Evolutionary conservation across 495 filamentous ascomycete species (phyloP).

Genomic region (Tricharina praecox): DNA sequence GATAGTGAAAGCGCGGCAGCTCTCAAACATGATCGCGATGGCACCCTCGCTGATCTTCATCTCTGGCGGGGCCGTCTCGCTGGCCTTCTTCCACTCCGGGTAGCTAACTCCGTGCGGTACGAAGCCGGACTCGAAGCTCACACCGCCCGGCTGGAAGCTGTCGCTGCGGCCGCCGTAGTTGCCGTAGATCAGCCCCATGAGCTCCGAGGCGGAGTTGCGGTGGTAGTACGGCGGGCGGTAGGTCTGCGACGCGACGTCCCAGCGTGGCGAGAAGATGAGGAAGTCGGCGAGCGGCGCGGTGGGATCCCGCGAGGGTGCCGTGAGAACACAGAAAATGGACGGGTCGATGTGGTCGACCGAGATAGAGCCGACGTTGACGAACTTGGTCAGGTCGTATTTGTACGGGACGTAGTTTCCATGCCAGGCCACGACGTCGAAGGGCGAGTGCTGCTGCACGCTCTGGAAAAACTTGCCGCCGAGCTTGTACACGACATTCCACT

Average conservation of each 20-base stretch:
- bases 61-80: slow-evolving; percentile 33
- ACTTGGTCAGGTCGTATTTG: slow-evolving; percentile 70
- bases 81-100: slow-evolving; percentile 46
- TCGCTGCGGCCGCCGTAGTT: slow-evolving; percentile 34
- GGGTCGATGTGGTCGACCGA: slow-evolving; percentile 66
- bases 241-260: slow-evolving; percentile 57
- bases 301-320: slow-evolving; percentile 39
- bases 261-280: slow-evolving; percentile 64
- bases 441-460: slow-evolving; percentile 52
- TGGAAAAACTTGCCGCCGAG: slow-evolving; percentile 63
- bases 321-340: slow-evolving; percentile 62
- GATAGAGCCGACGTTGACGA: slow-evolving; percentile 55
- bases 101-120: slow-evolving; percentile 42
- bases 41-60: slow-evolving; percentile 37
- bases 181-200: slow-evolving; percentile 57
- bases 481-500: slow-evolving; percentile 53
- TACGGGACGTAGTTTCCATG: slow-evolving; percentile 62
- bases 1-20: slow-evolving; percentile 34
- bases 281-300: slow-evolving; percentile 64
- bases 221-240: slow-evolving; percentile 73
- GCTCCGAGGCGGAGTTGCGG: slow-evolving; percentile 66
- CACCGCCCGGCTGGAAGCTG: slow-evolving; percentile 41
- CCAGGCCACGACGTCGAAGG: slow-evolving; percentile 71
- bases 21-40: slow-evolving; percentile 49
- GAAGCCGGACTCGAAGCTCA: slow-evolving; percentile 40